Evolutionary conservation across 2,329 filamentous ascomycete species (phyloP), one percentile per base, ranked within the genome.

Genomic region (Didymella exigua): DNA sequence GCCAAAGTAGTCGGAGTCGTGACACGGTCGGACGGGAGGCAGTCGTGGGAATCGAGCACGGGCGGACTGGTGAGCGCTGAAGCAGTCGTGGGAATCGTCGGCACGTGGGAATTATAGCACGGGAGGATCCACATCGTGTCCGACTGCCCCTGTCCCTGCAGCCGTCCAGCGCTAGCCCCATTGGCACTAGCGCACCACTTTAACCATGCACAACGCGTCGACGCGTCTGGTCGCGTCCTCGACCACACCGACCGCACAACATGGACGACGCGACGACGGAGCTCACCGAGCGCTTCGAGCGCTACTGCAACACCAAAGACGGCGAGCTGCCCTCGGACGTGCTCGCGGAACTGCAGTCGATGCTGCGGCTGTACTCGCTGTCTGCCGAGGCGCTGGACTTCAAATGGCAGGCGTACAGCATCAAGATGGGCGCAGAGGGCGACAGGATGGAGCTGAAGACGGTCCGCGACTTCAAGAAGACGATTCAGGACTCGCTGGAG

Each of bases 341-440:
- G 53, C 79, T 91, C 61, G 79, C 83, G 48, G 93, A 97, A 77
- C 81, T 99, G 63, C 84, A 89, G 71, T 96, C 91, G 54, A 96
- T 96, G 72, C 84, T 95, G 78, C 87, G 88, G 49, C 82, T 98
- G 56, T 91, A 97, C 77, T 86, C 86, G 42, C 84, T 98, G 57
- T 85, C 87, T 14, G 82, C 87, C 29, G 88, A 98, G 74, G 95
- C 98, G 72, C 82, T 98, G 23, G 97, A 91, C 76, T 97, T 91
- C 85, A 98, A 98, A 82, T 99, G 95, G 95, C 95, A 99, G 76
- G 93, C 92, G 0, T 98, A 97, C 81, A 93, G 90, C 75, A 89
- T 99, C 73, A 96, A 93, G 76, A 92, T 98, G 87, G 91, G 93
- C 21, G 79, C 86, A 42, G 91, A 96, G 52, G 89, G 91, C 53